Base-by-base conservation (phyloP, 2,329 filamentous ascomycete genomes). In the Alternaria sp. region DNA sequence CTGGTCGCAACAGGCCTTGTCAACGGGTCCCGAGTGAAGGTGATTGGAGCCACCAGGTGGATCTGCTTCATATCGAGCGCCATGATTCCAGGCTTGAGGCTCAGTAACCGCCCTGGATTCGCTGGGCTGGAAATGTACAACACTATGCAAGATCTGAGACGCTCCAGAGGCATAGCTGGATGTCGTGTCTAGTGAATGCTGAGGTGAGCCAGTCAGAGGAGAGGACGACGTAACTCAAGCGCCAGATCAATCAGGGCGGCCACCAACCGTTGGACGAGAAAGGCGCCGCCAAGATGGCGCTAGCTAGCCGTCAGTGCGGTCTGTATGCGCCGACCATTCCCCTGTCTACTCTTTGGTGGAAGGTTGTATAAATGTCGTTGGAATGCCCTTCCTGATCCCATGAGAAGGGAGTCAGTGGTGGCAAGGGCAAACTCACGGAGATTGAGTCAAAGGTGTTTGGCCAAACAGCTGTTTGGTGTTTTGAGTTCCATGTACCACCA, bases 31-130 rank as follows among this genome's bases (percentile, higher is more conserved):
- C 18, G 57, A 60, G 49, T 48, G 57, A 55, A 64, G 50, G 60
- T 77, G 76, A 79, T 79, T 79, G 77, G 77, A 71, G 61, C 63
- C 57, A 58, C 52, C 65, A 56, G 58, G 59, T 61, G 66, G 61
- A 71, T 71, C 66, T 67, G 69, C 62, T 62, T 62, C 59, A 59
- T 69, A 68, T 67, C 61, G 72, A 72, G 74, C 76, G 75, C 76
- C 74, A 76, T 72, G 54, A 60, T 55, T 45, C 63, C 63, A 67
- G 68, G 52, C 57, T 68, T 66, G 69, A 72, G 68, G 69, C 70
- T 73, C 68, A 64, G 61, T 77, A 79, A 70, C 68, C 75, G 75
- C 75, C 71, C 60, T 68, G 69, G 73, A 79, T 77, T 77, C 72
- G 76, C 71, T 77, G 68, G 66, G 54, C 50, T 59, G 65, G 64